A percentile compares a stretch with the other conserved stretches of the same genome.
Conservation (phyloP, 345 rosid genomes). For the Isatis tinctoria region DNA sequence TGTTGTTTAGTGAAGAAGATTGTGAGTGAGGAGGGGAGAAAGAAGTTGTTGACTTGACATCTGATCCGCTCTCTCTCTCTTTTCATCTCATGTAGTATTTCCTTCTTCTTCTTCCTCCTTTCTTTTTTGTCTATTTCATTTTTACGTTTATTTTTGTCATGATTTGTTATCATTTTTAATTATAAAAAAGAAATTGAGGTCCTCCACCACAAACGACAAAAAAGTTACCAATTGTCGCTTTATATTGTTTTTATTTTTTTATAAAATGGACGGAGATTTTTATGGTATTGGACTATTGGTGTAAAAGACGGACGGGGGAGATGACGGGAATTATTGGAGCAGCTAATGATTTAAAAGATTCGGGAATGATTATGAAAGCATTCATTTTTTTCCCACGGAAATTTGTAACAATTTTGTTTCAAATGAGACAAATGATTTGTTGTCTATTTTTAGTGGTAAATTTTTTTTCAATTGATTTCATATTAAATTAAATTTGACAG, state of each 20-base stretch:
- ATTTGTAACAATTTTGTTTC: background rate
- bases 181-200: background rate
- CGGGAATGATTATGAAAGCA: background rate
- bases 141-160: background rate
- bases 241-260: background rate
- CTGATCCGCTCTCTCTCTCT: conserved; percentile 25
- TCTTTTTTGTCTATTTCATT: background rate
- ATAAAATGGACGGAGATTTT: conserved; percentile 2
- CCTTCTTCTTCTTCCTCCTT: background rate
- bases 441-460: too few species aligned
- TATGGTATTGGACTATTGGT: conserved; percentile 1
- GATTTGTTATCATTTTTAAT: background rate
- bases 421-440: background rate
- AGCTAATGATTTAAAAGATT: conserved; percentile 16
- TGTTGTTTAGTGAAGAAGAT: conserved; percentile 15
- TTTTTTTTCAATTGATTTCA: too few species aligned
- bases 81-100: background rate
- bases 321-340: background rate
- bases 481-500: too few species aligned
- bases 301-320: background rate
- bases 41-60: conserved; percentile 28
- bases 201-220: conserved; percentile 27
- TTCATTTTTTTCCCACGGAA: background rate
- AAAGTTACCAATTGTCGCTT: background rate
- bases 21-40: conserved; percentile 10